Evolutionary conservation across 1,284 basidiomycete genomes (phyloP).

Genomic region (Leccinum pachyderme): DNA sequence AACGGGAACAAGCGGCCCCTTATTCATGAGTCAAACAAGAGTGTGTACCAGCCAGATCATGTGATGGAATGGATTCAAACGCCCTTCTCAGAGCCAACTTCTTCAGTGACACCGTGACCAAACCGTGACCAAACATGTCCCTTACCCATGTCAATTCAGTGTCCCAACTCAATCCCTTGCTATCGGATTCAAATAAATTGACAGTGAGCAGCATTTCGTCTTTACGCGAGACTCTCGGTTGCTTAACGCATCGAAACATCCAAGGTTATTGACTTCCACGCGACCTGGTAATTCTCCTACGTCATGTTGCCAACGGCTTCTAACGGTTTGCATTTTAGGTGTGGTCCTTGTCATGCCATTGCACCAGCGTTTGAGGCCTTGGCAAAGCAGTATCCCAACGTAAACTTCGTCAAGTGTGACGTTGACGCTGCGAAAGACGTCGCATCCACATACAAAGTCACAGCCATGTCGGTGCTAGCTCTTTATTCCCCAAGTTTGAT

Average conservation of each 20-base stretch:
- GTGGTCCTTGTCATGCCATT: slow-evolving; percentile 77
- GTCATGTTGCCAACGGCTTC: slow-evolving; percentile 2
- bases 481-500: slow-evolving; percentile 1
- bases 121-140: slow-evolving; percentile 40
- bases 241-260: slow-evolving; percentile 25
- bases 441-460: slow-evolving; percentile 54
- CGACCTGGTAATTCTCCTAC: slow-evolving; percentile 55
- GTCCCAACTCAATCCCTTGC: slow-evolving; percentile 58
- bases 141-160: slow-evolving; percentile 61
- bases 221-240: not conserved
- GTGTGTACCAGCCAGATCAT: no score
- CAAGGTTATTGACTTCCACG: slow-evolving; percentile 85
- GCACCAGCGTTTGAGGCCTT: slow-evolving; percentile 70
- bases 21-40: no score
- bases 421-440: slow-evolving; percentile 71
- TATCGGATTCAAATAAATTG: slow-evolving; percentile 63
- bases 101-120: no score
- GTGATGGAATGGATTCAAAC: no score
- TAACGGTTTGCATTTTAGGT: slow-evolving; percentile 46
- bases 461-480: slow-evolving; percentile 57
- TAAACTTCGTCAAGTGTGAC: slow-evolving; percentile 80
- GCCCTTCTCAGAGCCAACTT: no score
- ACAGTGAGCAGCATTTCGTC: slow-evolving; percentile 43
- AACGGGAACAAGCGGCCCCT: no score
- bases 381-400: slow-evolving; percentile 60